phyloP scores from a whole-genome alignment of 768 basidiomycete species.

The Cubamyces sp. region DNA sequence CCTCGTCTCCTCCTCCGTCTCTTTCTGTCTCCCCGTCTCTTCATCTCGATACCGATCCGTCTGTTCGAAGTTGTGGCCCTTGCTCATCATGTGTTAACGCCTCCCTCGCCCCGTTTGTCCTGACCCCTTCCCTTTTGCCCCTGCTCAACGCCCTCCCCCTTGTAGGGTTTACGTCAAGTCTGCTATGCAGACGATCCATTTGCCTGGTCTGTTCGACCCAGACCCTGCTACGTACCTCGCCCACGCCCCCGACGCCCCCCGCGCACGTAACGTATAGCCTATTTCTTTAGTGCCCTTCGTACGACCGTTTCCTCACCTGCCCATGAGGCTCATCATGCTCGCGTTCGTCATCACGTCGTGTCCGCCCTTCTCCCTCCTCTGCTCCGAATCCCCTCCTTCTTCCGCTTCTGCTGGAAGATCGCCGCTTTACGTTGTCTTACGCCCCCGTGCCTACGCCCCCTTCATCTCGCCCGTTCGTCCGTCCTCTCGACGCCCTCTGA shows the following conservation, averaged over 20 bases:
- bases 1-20: not conserved
- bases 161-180: no score
- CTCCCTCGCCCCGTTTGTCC: not conserved
- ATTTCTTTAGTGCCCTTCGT: slow-evolving; percentile 8
- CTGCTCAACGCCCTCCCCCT: not conserved
- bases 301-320: not conserved
- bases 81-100: slow-evolving; percentile 9
- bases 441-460: not conserved
- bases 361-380: not conserved
- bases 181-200: slow-evolving; percentile 4
- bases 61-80: no score
- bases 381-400: no score
- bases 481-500: slow-evolving; percentile 2
- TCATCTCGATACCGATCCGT: no score
- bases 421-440: not conserved
- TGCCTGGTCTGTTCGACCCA: slow-evolving; percentile 8
- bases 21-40: not conserved
- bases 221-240: not conserved
- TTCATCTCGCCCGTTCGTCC: not conserved
- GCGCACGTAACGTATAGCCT: slow-evolving; percentile 23
- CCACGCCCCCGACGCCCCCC: slow-evolving; percentile 9
- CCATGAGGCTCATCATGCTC: not conserved
- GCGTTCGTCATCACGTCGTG: not conserved
- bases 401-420: slow-evolving; percentile 1
- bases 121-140: not conserved